Evolutionary conservation across 1,284 basidiomycete genomes (phyloP), one percentile per base, ranked within the genome.

Genomic region (Ustilago trichophora): DNA sequence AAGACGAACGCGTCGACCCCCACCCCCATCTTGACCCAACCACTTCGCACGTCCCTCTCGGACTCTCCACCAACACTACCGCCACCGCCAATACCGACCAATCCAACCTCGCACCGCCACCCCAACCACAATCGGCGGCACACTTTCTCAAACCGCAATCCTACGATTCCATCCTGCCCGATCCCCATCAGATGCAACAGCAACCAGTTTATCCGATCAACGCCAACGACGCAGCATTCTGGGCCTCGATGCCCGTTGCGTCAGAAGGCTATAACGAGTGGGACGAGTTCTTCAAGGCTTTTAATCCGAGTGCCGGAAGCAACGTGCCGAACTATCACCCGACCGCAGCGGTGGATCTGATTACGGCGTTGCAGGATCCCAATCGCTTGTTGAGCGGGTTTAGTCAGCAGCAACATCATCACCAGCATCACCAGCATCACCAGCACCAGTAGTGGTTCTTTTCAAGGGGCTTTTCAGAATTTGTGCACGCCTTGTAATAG

Each of bases 331-430:
- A 59, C 31, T 66, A 66, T 16, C 56, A 67, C 21, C 57, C 52
- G 12, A 60, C 57, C 3, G 64, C 64, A 4, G 57, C 56, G 10
- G 21, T 56, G 19, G 64, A 67, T 35, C 37, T 67, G 15, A 67
- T 67, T 33, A 67, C 64, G 6, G 64, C 64, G 3, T 42, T 67
- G 31, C 64, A 60, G 40, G 64, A 67, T 46, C 64, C 64, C 3
- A 67, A 67, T 26, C 51, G 64, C 11, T 35, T 67, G 48, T 16
- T 67, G 18, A 52, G 45, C 21, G 47, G 57, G n/a, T 11, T 55
- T 6, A 29, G 41, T 10, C 43, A 47, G 36, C 36, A 58, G 25
- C 36, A 47, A 19, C n/a, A 38, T 12, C 27, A 47, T 13, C 16
- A 34, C 11, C 40, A 47, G 4, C 16, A 38, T 19, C n/a, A 34